phyloP scores from a whole-genome alignment of 768 basidiomycete species.

The Obba rivulosa region DNA sequence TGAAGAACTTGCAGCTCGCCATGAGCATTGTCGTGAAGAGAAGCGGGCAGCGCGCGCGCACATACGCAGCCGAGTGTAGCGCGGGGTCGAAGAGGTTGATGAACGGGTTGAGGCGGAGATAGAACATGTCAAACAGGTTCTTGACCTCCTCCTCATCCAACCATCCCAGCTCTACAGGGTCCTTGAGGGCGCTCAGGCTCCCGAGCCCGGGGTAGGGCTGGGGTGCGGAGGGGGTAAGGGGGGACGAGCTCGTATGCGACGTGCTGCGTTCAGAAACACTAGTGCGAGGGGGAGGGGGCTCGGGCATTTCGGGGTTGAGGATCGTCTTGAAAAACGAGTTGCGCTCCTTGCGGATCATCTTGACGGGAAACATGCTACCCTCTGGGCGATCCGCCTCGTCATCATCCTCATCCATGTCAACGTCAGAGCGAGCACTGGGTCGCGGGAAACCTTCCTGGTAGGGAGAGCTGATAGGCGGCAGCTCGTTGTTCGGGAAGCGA shows the following conservation, averaged over 20 bases:
- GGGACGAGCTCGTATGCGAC: background rate
- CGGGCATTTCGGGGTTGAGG: slow-evolving; percentile 55
- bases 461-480: slow-evolving; percentile 44
- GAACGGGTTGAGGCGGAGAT: slow-evolving; percentile 82
- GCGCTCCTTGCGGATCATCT: slow-evolving; percentile 67
- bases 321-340: slow-evolving; percentile 83
- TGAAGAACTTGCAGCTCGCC: slow-evolving; percentile 82
- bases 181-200: slow-evolving; percentile 24
- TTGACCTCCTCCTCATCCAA: slow-evolving; percentile 66
- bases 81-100: slow-evolving; percentile 85
- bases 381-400: slow-evolving; percentile 56
- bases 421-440: slow-evolving; percentile 8
- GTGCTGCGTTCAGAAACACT: slow-evolving; percentile 15
- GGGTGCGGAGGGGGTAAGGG: slow-evolving; percentile 9
- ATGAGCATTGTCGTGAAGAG: slow-evolving; percentile 82
- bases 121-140: slow-evolving; percentile 72
- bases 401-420: slow-evolving; percentile 55
- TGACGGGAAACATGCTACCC: slow-evolving; percentile 66
- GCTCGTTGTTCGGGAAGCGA: slow-evolving; percentile 39
- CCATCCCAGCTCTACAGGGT: slow-evolving; percentile 70
- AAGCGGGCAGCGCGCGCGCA: slow-evolving; percentile 75
- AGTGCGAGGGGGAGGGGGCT: slow-evolving; percentile 18
- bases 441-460: slow-evolving; percentile 1
- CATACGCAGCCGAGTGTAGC: slow-evolving; percentile 76
- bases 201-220: slow-evolving; percentile 4